A percentile compares a stretch with the other conserved stretches of the same genome.
phyloP scores from a whole-genome alignment of 2,329 filamentous ascomycete genomes.

The Aspergillus thermomutatus region DNA sequence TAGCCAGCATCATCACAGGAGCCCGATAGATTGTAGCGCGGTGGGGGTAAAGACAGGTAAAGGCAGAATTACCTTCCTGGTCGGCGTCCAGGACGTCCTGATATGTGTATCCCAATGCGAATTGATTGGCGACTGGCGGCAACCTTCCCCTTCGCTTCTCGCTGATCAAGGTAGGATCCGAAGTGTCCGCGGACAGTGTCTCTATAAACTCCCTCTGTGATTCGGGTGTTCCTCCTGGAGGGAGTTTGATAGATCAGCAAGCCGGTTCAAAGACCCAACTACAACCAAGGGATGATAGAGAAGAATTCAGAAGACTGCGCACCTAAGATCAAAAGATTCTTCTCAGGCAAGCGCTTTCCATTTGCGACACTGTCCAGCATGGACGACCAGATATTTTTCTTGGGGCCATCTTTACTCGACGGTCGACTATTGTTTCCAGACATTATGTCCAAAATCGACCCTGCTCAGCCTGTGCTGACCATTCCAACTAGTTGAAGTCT shows the following conservation, averaged over 20 bases:
- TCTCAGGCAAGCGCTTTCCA: constrained; percentile 84
- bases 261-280: constrained; percentile 1
- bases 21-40: neutral
- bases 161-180: constrained; percentile 39
- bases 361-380: constrained; percentile 89
- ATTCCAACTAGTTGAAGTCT: constrained; percentile 24
- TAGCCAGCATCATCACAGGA: constrained; percentile 1
- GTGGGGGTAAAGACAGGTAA: neutral
- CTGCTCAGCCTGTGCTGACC: constrained; percentile 32
- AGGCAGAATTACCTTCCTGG: constrained; percentile 67
- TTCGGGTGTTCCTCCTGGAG: constrained; percentile 73
- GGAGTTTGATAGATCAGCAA: constrained; percentile 17
- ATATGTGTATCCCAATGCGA: constrained; percentile 91
- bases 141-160: constrained; percentile 53
- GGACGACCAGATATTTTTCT: constrained; percentile 90
- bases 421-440: constrained; percentile 39
- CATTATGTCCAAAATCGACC: constrained; percentile 37
- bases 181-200: constrained; percentile 44
- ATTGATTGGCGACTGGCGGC: constrained; percentile 84
- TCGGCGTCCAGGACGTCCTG: constrained; percentile 91
- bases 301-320: constrained; percentile 26
- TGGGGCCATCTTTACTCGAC: constrained; percentile 60
- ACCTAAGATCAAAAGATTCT: constrained; percentile 86
- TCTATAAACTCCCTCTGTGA: constrained; percentile 83
- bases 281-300: constrained; percentile 6